A percentile compares a stretch with the other conserved stretches of the same genome.
Conservation (phyloP, 2,329 filamentous ascomycete species). For the Sporothrix euskadiensis region DNA sequence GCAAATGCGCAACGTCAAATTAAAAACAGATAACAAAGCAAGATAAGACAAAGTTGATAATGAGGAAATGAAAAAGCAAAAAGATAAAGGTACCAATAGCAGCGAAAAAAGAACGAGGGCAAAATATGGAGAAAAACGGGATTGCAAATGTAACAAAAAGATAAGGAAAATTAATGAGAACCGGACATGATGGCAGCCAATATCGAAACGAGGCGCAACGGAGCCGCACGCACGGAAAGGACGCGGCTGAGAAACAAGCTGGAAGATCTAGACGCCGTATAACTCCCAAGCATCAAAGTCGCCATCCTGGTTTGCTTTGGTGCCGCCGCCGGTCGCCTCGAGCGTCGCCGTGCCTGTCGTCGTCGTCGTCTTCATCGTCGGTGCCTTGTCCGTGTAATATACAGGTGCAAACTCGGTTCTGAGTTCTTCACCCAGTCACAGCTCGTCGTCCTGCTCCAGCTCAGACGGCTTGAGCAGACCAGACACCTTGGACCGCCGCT, state of each 20-base stretch:
- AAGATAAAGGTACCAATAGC: not conserved
- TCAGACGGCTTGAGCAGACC: slow-evolving; percentile 97
- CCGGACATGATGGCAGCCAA: not conserved
- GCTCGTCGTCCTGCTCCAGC: slow-evolving; percentile 81
- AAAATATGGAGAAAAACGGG: not conserved
- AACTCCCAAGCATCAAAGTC: slow-evolving; percentile 32
- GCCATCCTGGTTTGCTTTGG: not conserved
- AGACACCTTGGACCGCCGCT: slow-evolving; percentile 91
- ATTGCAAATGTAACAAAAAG: slow-evolving; percentile 5
- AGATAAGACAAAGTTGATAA: not conserved
- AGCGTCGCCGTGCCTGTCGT: not conserved
- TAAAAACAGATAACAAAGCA: not conserved
- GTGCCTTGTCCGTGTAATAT: slow-evolving; percentile 32
- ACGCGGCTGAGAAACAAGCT: not conserved
- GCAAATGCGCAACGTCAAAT: not conserved
- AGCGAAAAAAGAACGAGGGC: not conserved
- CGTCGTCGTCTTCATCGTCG: not conserved
- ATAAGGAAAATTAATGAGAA: not conserved
- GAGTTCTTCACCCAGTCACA: slow-evolving; percentile 77
- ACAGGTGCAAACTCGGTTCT: slow-evolving; percentile 59
- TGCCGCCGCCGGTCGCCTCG: not conserved
- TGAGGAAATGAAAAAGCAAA: too few relatives aligned
- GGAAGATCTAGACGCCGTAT: slow-evolving; percentile 27
- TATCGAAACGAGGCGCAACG: not conserved
- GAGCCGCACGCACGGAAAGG: not conserved